Conservation (phyloP, 768 basidiomycete species). For the Leccinum sublutescens region DNA sequence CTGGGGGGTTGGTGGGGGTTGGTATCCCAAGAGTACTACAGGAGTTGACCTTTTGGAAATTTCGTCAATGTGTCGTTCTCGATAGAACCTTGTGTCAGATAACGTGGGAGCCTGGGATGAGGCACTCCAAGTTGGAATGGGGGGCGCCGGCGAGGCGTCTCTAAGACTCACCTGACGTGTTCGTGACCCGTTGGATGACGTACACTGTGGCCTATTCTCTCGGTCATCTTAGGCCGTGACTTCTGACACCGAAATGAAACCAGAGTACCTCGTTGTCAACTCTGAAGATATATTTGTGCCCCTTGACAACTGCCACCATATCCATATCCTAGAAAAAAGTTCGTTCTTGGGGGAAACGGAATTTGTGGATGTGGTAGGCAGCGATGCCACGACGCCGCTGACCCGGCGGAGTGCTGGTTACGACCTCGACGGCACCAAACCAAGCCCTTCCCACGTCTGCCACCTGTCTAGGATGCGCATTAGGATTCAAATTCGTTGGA, state of each 20-base stretch:
- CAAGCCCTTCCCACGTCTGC: not conserved
- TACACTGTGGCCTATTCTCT: not conserved
- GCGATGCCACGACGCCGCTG: not conserved
- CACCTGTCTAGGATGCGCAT: not conserved
- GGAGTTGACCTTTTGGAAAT: not conserved
- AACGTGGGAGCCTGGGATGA: not conserved
- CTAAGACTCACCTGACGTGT: too few relatives aligned
- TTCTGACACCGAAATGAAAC: not conserved
- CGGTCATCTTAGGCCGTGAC: not conserved
- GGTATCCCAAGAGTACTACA: not conserved
- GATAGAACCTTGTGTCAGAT: not conserved
- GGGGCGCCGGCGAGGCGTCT: too few relatives aligned
- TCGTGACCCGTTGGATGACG: not conserved
- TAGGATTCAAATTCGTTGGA: not conserved
- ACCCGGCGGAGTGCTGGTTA: not conserved
- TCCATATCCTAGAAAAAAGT: not conserved
- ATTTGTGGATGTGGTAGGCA: not conserved
- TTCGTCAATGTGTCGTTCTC: not conserved
- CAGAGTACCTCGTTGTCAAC: not conserved
- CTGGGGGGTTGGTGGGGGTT: not conserved
- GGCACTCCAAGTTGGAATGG: not conserved
- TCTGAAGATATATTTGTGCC: not conserved
- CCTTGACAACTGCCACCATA: slow-evolving; percentile 1
- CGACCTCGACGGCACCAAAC: not conserved
- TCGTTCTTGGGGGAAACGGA: not conserved